Base-by-base conservation (phyloP, 208 protist species). In the Tritrichomonas foetus region DNA sequence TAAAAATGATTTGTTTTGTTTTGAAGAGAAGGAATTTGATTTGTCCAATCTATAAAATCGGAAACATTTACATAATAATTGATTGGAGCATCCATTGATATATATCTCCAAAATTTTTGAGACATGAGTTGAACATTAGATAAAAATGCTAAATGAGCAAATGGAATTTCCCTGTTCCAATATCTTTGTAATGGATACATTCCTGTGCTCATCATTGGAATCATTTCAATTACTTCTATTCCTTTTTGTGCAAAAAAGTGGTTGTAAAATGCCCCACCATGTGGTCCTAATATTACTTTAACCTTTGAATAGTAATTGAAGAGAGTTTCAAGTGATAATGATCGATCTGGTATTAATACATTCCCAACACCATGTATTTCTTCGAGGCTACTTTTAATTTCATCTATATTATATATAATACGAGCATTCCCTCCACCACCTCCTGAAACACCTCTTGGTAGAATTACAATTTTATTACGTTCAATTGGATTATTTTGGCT, bases 181-280 rank as follows among this genome's bases (percentile, higher is more conserved):
- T 89, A 49, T 33, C 14, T 33, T n/a, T 89, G 78, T 39, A 57
- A 39, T 5, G 78, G 78, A 39, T 89, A 89, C 20, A 41, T 53
- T 2, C 78, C 78, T 25, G 8, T 57, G 16, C 47, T 57, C 30
- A 57, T 5, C 47, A 53, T 44, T 36, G 78, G 78, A 53, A 89
- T 89, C 47, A 89, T 89, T 36, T 89, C 78, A 9, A 89, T 39
- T 39, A 89, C 9, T 5, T 53, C 47, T 33, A 20, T 89, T 27
- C 30, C 47, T 20, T 39, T 36, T 0, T 22, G 8, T 11, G 47
- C 13, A 39, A 89, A 50, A 47, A 89, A 89, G 3, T 89, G 78
- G 47, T 89, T 89, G 16, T 89, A 89, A 36, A 53, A 89, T 13
- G 78, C 78, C 33, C 78, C 78, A 11, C 78, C 78, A 57, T 89